Conservation (phyloP, 2,329 filamentous ascomycete genomes). For the Blastomyces gilchristii region DNA sequence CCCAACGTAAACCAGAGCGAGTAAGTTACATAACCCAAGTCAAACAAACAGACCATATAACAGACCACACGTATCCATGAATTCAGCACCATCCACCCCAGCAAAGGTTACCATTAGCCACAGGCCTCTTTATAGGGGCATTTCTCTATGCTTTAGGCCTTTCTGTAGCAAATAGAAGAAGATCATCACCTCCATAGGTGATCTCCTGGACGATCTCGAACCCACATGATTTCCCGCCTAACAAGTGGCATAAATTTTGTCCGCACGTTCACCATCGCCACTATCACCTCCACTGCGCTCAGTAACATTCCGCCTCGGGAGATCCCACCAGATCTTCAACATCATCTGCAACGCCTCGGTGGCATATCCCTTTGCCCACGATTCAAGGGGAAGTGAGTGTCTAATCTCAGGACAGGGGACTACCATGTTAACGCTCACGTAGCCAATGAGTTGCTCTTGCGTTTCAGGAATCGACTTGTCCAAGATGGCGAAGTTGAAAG, state of each 20-base stretch:
- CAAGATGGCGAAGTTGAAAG: slow-evolving; percentile 16
- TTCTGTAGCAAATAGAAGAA: background rate
- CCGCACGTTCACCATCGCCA: background rate
- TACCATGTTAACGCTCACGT: slow-evolving; percentile 18
- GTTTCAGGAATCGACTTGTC: background rate
- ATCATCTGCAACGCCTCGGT: slow-evolving; percentile 21
- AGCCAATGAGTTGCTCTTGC: slow-evolving; percentile 15
- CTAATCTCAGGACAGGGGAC: slow-evolving; percentile 20
- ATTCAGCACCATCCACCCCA: background rate
- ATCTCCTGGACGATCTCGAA: background rate
- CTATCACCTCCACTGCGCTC: background rate
- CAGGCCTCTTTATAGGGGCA: background rate
- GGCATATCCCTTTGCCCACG: slow-evolving; percentile 22
- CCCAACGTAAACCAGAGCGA: background rate
- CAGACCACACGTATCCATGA: background rate
- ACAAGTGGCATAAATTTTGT: background rate
- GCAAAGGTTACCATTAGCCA: background rate
- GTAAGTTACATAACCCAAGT: background rate
- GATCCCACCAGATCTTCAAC: slow-evolving; percentile 21
- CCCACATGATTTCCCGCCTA: background rate
- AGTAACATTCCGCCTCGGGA: slow-evolving; percentile 10
- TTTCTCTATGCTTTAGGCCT: background rate
- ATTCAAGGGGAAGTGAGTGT: slow-evolving; percentile 19
- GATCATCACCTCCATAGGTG: background rate
- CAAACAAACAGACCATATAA: background rate